These are phyloP conservation scores for Zymoseptoria passerinii DNA, from an alignment of 2,329 filamentous ascomycete species.

Conservation along the genomic window DNA sequence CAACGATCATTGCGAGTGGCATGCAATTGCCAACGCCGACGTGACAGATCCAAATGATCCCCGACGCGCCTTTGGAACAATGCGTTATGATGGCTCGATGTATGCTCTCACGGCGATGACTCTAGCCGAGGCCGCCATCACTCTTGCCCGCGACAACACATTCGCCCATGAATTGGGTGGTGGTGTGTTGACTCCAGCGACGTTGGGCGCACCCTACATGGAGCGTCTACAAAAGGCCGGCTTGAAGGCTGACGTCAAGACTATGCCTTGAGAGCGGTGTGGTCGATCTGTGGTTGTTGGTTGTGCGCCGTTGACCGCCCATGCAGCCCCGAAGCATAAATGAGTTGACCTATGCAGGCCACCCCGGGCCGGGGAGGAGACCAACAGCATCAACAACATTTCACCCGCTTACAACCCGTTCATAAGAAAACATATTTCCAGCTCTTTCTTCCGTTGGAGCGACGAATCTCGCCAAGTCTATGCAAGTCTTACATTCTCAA, in stretches of 20 bases:
- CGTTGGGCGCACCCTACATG: slow-evolving; percentile 58
- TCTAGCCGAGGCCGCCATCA: slow-evolving; percentile 55
- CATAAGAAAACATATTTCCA: background rate
- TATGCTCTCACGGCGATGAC: slow-evolving; percentile 62
- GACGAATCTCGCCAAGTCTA: background rate
- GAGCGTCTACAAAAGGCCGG: slow-evolving; percentile 54
- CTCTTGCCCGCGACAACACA: slow-evolving; percentile 51
- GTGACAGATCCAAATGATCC: slow-evolving; percentile 34
- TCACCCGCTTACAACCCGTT: background rate
- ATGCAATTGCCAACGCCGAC: slow-evolving; percentile 57
- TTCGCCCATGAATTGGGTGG: slow-evolving; percentile 49
- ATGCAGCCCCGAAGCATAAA: background rate
- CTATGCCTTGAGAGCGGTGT: slow-evolving; percentile 21
- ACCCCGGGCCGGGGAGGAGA: background rate
- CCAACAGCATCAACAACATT: background rate
- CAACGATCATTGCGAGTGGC: slow-evolving; percentile 55
- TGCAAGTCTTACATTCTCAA: background rate
- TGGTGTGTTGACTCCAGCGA: slow-evolving; percentile 64
- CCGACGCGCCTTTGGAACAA: slow-evolving; percentile 48
- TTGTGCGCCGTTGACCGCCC: slow-evolving; percentile 12
- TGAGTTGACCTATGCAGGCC: background rate
- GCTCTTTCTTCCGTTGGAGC: background rate
- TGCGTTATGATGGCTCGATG: slow-evolving; percentile 51
- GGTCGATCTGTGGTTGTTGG: slow-evolving; percentile 3
- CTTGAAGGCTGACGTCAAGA: slow-evolving; percentile 49